Percentiles rank a stretch among this genome's conserved stretches.
Evolutionary conservation across 139 green algal species (phyloP).

Genomic region (Chlorella sp.): DNA sequence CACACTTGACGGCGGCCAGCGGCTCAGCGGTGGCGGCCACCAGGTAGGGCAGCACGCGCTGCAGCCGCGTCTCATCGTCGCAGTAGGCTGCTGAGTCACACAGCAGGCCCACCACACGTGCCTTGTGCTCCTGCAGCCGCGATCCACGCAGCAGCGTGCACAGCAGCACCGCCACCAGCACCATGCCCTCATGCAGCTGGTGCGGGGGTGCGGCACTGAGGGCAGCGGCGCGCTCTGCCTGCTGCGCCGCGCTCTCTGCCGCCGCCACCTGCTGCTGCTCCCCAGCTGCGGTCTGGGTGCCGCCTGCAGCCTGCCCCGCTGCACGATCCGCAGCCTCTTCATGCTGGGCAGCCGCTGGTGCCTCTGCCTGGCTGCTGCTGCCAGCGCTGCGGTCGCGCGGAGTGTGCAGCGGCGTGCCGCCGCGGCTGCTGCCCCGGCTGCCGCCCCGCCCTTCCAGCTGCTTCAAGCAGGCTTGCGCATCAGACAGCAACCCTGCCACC

Average conservation of each 20-base stretch:
- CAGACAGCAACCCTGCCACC: constrained; percentile 29
- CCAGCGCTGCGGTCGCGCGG: neutral
- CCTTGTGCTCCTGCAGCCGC: constrained; percentile 70
- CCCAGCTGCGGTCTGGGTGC: neutral
- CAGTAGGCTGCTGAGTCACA: constrained; percentile 53
- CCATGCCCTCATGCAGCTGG: constrained; percentile 59
- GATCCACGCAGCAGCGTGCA: constrained; percentile 85
- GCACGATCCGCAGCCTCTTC: neutral
- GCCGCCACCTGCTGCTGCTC: neutral
- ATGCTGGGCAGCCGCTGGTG: neutral
- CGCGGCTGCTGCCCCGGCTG: constrained; percentile 18
- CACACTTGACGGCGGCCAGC: constrained; percentile 52
- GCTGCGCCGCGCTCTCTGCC: neutral
- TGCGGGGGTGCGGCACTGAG: neutral
- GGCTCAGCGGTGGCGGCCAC: constrained; percentile 58
- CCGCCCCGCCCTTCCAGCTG: constrained; percentile 36
- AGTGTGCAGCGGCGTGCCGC: constrained; percentile 1
- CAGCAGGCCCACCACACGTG: constrained; percentile 73
- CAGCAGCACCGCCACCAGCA: constrained; percentile 82
- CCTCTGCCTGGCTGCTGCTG: neutral
- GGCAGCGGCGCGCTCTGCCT: neutral
- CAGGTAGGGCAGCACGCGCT: constrained; percentile 89
- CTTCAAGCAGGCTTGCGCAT: constrained; percentile 45
- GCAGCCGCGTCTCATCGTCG: constrained; percentile 83
- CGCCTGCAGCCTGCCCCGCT: neutral